A percentile compares a stretch with the other conserved stretches of the same genome.
Evolutionary conservation across 441 rosid species (phyloP).

Genomic region (Hura crepitans): DNA sequence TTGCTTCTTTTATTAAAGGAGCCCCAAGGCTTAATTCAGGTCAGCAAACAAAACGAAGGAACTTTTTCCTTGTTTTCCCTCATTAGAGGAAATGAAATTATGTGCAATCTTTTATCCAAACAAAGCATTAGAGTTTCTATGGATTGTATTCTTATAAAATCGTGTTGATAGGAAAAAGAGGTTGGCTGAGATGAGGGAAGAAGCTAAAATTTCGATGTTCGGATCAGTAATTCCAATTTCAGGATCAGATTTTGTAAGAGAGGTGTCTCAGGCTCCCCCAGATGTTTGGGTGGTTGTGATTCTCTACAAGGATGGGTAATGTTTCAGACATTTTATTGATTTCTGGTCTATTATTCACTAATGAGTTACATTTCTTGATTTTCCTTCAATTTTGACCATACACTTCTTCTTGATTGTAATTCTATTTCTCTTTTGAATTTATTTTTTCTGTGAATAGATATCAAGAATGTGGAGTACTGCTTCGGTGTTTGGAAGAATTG

Average conservation of each 20-base stretch:
- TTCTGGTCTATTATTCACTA: too few relatives aligned
- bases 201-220: slow-evolving; percentile 52
- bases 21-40: too few relatives aligned
- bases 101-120: neutral
- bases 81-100: too few relatives aligned
- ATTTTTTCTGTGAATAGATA: slow-evolving; percentile 35
- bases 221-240: slow-evolving; percentile 86
- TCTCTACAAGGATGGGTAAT: slow-evolving; percentile 91
- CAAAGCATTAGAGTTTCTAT: neutral
- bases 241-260: slow-evolving; percentile 81
- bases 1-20: too few relatives aligned
- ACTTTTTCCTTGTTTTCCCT: too few relatives aligned
- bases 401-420: slow-evolving; percentile 12
- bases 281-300: slow-evolving; percentile 95
- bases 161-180: slow-evolving; percentile 74
- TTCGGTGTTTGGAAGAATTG: slow-evolving; percentile 81
- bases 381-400: too few relatives aligned
- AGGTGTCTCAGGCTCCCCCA: slow-evolving; percentile 86
- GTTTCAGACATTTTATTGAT: neutral
- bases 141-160: neutral
- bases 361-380: neutral
- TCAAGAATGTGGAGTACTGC: slow-evolving; percentile 63
- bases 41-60: too few relatives aligned
- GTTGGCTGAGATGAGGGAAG: slow-evolving; percentile 74
- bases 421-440: neutral